Base-by-base conservation (phyloP, 2,329 filamentous ascomycete species). In the Sporothrix luriei region DNA sequence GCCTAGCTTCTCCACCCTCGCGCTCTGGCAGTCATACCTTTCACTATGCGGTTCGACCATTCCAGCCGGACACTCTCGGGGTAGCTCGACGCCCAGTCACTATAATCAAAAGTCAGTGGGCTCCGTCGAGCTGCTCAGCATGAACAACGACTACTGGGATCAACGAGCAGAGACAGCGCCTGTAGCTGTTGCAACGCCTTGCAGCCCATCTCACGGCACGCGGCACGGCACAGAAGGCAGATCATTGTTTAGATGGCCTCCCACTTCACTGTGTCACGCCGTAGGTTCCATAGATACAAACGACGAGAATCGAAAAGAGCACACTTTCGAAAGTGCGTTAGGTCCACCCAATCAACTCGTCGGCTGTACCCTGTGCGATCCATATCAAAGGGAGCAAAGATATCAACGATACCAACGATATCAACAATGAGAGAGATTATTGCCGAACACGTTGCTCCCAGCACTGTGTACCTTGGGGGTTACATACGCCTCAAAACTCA, bases 1-100 rank as follows among this genome's bases (percentile, higher is more conserved):
- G 26, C 29, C n/a, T 40, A 21, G 14, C 29, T 43, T n/a, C 24
- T 21, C 54, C 38, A 43, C 13, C 13, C 13, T 61, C 57, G 57
- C 57, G 57, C 57, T 61, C 57, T 6, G n/a, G 13, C 29, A n/a
- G 4, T n/a, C 16, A 19, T 13, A 16, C 26, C 29, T 64, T 14
- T 21, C 38, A 10, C 33, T 33, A 33, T 7, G 7, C 33, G 9
- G 33, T 33, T 33, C 62, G 46, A 3, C 6, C 26, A 51, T 49
- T 51, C 51, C 48, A 52, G 26, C 62, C 62, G 48, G 46, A 66
- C 26, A 66, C 46, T 38, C n/a, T 54, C 48, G 62, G 48, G 62
- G 48, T 43, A n/a, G 46, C 19, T 33, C 26, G 26, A 65, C 19
- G 43, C 21, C 46, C 62, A 65, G 51, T 51, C 14, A 38, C 16